A percentile compares a stretch with the other conserved stretches of the same genome.
Conservation (phyloP, 1,139 yeast species). For the Lodderomyces oxycetoniae region DNA sequence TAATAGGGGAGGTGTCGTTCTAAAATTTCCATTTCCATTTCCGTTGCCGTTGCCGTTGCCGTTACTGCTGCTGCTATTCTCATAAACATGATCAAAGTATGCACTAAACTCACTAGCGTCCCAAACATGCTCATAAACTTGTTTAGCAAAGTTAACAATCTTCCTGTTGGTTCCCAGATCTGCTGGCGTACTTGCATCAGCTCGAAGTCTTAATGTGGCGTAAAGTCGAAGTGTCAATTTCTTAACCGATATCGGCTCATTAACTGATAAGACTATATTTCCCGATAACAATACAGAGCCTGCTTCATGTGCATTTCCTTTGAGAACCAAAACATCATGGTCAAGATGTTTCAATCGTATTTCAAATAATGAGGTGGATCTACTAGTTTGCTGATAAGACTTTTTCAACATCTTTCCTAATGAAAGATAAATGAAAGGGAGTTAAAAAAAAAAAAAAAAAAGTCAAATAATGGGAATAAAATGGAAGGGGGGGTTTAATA, state of each 20-base stretch:
- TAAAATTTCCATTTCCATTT: too few species aligned
- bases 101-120: slow-evolving; percentile 52
- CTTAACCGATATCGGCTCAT: slow-evolving; percentile 70
- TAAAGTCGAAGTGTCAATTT: slow-evolving; percentile 58
- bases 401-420: slow-evolving; percentile 17
- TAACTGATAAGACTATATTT: slow-evolving; percentile 66
- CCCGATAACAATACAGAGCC: slow-evolving; percentile 75
- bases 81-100: slow-evolving; percentile 30
- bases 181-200: slow-evolving; percentile 8
- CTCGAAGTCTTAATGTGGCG: slow-evolving; percentile 53
- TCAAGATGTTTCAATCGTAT: slow-evolving; percentile 62
- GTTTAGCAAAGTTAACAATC: slow-evolving; percentile 50
- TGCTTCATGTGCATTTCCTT: slow-evolving; percentile 77
- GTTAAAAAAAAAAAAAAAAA: too few species aligned
- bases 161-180: slow-evolving; percentile 30
- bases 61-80: slow-evolving; percentile 15
- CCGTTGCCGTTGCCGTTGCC: too few species aligned
- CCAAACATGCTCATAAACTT: slow-evolving; percentile 74
- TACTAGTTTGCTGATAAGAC: slow-evolving; percentile 12
- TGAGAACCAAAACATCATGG: slow-evolving; percentile 73
- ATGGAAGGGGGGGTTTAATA: not conserved
- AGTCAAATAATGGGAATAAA: not conserved
- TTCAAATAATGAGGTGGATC: slow-evolving; percentile 49
- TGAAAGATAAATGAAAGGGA: not conserved
- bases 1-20: slow-evolving; percentile 9